Conservation (phyloP, 2,329 filamentous ascomycete species). For the Torrubiellomyces zombiae region DNA sequence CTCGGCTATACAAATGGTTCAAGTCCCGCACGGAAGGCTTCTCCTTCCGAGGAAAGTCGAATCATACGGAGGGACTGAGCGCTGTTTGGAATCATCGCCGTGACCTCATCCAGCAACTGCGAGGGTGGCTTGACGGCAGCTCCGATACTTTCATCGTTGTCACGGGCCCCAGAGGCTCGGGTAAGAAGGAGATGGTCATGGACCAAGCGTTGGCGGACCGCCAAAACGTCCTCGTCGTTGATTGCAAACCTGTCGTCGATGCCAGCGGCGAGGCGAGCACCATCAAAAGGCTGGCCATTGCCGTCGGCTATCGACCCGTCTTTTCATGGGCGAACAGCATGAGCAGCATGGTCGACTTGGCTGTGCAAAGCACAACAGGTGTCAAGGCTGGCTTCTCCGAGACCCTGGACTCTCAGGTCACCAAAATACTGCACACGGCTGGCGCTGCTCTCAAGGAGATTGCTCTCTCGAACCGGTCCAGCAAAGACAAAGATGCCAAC, state of each 20-base stretch:
- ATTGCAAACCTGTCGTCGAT: conserved; percentile 88
- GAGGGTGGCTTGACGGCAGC: conserved; percentile 74
- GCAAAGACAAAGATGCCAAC: conserved; percentile 54
- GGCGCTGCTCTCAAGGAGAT: conserved; percentile 64
- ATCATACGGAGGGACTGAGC: conserved; percentile 52
- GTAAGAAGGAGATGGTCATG: conserved; percentile 74
- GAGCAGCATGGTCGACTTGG: conserved; percentile 80
- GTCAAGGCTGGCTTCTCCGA: conserved; percentile 91
- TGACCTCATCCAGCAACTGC: conserved; percentile 64
- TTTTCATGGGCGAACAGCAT: conserved; percentile 96
- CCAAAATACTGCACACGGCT: conserved; percentile 78
- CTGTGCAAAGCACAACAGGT: conserved; percentile 83
- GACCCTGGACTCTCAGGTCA: conserved; percentile 74
- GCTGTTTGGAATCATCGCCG: conserved; percentile 82
- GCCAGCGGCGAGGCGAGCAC: conserved; percentile 75
- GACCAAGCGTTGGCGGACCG: conserved; percentile 66
- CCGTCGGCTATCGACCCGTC: conserved; percentile 81
- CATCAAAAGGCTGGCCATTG: conserved; percentile 61
- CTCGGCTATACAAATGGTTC: conserved; percentile 63
- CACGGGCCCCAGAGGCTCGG: conserved; percentile 79
- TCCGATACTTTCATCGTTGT: conserved; percentile 87
- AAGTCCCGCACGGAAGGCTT: conserved; percentile 45
- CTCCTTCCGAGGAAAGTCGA: conserved; percentile 38
- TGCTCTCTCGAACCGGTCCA: conserved; percentile 51
- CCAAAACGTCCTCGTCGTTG: conserved; percentile 65